Base-by-base conservation (phyloP, 2,329 filamentous ascomycete species). In the Stromatinia cepivora region DNA sequence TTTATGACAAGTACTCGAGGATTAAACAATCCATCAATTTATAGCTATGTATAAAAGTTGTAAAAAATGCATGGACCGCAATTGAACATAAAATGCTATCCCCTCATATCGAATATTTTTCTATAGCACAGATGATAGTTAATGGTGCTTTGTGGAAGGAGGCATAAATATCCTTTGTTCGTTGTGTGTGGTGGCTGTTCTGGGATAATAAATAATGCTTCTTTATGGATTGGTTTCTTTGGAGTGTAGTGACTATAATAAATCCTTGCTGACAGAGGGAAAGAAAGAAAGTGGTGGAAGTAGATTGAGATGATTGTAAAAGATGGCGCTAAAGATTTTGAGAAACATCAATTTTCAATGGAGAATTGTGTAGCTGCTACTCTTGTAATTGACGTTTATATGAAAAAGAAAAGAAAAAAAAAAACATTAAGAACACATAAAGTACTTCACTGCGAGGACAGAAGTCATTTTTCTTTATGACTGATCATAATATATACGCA, bases 151-250 rank as follows among this genome's bases (percentile, higher is more conserved):
- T 63, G 59, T 52, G 31, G 46, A 4, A 52, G 9, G 25, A 58
- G 20, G 20, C 11, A 39, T n/a, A 17, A 6, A 39, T 52, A 1
- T 63, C 2, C 59, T 63, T 63, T 63, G 59, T 63, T 20, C 20
- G n/a, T 2, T 7, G 1, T 52, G 4, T 20, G 25, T 3, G 1
- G 22, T 52, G 59, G 46, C 59, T 63, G 59, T 63, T 63, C 46
- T 63, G 25, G 59, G 59, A 63, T 62, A 50, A 34, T 10, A 25
- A 25, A 50, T 50, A 50, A 50, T 62, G 45, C 45, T 62, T 50
- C 45, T 63, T 52, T 50, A 20, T 52, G 15, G n/a, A 39, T 20
- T 50, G 15, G 17, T 28, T 63, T 63, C 31, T 52, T 63, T 63
- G 13, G 9, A 36, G 31, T 28, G 7, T 20, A 25, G 7, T 17